Percentiles rank a stretch among this genome's conserved stretches.
Conservation (phyloP, 2,329 filamentous ascomycete species). For the Claviceps cyperi region DNA sequence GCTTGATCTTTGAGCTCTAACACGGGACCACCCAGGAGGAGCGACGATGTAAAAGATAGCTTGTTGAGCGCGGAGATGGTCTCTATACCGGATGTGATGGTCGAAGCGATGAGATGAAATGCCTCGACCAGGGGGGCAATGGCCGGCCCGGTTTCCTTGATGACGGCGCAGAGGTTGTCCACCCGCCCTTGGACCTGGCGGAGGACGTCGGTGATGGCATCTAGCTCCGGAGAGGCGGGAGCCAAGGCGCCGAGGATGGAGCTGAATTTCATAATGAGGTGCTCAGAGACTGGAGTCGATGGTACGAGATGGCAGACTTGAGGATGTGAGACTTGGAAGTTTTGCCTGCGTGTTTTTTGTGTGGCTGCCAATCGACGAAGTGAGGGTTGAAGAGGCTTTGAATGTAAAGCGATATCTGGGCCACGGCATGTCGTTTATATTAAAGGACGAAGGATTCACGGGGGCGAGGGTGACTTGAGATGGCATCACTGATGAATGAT, state of each 20-base stretch:
- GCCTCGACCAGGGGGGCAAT: background rate
- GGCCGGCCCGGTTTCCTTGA: background rate
- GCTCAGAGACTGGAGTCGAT: background rate
- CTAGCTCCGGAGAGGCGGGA: background rate
- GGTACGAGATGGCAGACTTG: background rate
- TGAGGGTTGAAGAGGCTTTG: background rate
- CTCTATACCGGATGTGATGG: background rate
- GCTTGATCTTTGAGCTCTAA: background rate
- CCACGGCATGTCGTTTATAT: background rate
- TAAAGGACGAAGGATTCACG: background rate
- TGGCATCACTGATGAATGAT: background rate
- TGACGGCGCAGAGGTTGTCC: background rate
- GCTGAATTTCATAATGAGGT: background rate
- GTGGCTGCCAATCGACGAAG: no score
- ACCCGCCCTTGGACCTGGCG: background rate
- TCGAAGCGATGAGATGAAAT: background rate
- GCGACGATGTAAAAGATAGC: background rate
- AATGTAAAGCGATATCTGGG: background rate
- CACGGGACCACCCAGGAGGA: background rate
- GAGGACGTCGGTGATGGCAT: background rate
- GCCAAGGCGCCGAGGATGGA: background rate
- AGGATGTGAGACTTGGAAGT: background rate
- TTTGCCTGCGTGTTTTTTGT: background rate
- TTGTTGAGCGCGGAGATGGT: background rate
- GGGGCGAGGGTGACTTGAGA: no score